A percentile compares a stretch with the other conserved stretches of the same genome.
These are phyloP conservation scores for Debaryomyces coudertii DNA, from an alignment of 1,139 yeast genomes.

Conservation along the genomic window DNA sequence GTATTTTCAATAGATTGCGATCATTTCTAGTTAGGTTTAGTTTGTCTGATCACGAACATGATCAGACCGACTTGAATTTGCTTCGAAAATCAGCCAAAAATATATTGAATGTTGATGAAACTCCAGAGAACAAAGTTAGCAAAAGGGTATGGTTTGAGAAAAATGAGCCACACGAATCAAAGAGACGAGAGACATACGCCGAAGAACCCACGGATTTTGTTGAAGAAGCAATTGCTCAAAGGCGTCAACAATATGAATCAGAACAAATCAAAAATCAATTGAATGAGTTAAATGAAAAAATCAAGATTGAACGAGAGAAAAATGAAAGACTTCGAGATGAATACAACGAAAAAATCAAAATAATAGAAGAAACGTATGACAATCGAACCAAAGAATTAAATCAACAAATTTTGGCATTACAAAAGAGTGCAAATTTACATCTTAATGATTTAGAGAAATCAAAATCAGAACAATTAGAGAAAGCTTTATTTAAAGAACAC, in stretches of 20 bases:
- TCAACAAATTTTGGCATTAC: conserved; percentile 8
- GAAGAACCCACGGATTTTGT: background rate
- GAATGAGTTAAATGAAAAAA: background rate
- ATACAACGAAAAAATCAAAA: conserved; percentile 8
- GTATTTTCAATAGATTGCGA: conserved; percentile 20
- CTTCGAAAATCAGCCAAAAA: conserved; percentile 20
- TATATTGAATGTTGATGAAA: conserved; percentile 15
- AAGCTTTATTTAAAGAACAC: conserved; percentile 11
- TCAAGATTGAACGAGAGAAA: background rate
- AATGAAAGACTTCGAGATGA: conserved; percentile 5
- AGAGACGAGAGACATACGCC: background rate
- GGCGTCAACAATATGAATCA: conserved; percentile 1
- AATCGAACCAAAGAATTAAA: conserved; percentile 7
- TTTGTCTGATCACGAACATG: conserved; percentile 15
- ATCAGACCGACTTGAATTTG: conserved; percentile 13
- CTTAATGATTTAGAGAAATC: conserved; percentile 9
- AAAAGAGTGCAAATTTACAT: conserved; percentile 2
- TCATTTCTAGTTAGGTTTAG: conserved; percentile 15
- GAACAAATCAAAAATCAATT: background rate
- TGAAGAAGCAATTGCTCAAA: background rate
- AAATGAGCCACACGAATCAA: background rate
- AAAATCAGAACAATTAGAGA: conserved; percentile 11
- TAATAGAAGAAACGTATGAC: conserved; percentile 8
- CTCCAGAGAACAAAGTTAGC: conserved; percentile 7
- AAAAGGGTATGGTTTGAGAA: conserved; percentile 16